These are phyloP conservation scores for Wallacemonas rigidus DNA, from an alignment of 208 protist genomes.

Conservation along the genomic window DNA sequence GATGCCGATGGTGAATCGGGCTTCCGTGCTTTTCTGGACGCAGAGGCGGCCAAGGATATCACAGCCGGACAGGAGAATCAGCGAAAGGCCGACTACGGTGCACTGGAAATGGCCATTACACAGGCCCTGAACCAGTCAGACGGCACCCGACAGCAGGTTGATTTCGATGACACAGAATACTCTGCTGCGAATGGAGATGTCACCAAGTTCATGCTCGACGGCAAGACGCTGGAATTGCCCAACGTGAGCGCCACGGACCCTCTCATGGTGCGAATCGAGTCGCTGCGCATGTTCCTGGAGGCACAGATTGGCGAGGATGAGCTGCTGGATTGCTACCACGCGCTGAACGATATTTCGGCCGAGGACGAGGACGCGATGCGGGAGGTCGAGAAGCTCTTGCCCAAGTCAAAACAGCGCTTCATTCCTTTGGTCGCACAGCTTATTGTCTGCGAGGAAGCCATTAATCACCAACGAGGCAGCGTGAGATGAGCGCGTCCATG, in stretches of 20 bases:
- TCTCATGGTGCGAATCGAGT: slow-evolving; percentile 91
- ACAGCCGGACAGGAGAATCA: slow-evolving; percentile 22
- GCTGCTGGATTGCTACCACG: slow-evolving; percentile 73
- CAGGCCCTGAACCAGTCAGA: slow-evolving; percentile 34
- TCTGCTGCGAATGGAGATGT: slow-evolving; percentile 39
- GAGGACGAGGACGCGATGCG: slow-evolving; percentile 81
- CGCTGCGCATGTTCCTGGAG: slow-evolving; percentile 87
- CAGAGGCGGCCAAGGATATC: slow-evolving; percentile 40
- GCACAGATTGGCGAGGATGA: slow-evolving; percentile 72
- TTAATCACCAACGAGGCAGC: slow-evolving; percentile 66
- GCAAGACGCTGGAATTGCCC: slow-evolving; percentile 85
- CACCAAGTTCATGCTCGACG: slow-evolving; percentile 84
- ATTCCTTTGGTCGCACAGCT: slow-evolving; percentile 85
- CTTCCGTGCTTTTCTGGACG: slow-evolving; percentile 60
- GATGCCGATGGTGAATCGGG: slow-evolving; percentile 55
- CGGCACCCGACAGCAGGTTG: slow-evolving; percentile 27
- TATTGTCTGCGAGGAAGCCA: slow-evolving; percentile 85
- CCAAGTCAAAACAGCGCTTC: slow-evolving; percentile 69
- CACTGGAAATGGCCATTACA: slow-evolving; percentile 70
- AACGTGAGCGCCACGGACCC: slow-evolving; percentile 78
- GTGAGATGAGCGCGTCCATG: neutral
- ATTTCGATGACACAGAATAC: slow-evolving; percentile 77
- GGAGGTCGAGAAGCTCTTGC: slow-evolving; percentile 52
- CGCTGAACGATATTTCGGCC: slow-evolving; percentile 76
- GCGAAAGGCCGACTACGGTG: slow-evolving; percentile 70